Percentiles rank a stretch among this genome's conserved stretches.
Evolutionary conservation across 345 rosid genomes (phyloP).

Genomic region (Salix caprea): DNA sequence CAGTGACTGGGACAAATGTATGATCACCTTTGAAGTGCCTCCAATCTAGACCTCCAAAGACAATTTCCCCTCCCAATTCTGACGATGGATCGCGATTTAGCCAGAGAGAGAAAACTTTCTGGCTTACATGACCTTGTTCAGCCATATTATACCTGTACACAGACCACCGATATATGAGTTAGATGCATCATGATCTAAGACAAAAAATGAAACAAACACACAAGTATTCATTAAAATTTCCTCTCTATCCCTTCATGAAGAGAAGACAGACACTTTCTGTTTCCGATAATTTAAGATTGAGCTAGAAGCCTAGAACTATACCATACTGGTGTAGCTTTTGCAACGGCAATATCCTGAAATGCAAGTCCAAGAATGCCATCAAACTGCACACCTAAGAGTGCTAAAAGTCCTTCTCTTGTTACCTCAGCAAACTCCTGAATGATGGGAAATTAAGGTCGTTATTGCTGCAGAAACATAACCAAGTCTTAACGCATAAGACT

Average conservation of each 20-base stretch:
- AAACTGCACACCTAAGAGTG: slow-evolving; percentile 38
- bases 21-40: slow-evolving; percentile 53
- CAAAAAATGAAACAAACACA: neutral
- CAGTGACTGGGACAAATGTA: slow-evolving; percentile 39
- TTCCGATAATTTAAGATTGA: neutral
- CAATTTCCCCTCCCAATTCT: slow-evolving; percentile 40
- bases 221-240: neutral
- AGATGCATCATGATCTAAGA: neutral
- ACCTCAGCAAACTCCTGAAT: slow-evolving; percentile 54
- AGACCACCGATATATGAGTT: neutral
- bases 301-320: slow-evolving; percentile 11
- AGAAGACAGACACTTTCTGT: neutral
- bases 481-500: neutral
- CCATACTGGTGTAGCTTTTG: slow-evolving; percentile 49
- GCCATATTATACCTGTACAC: slow-evolving; percentile 48
- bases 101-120: slow-evolving; percentile 54
- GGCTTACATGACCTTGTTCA: slow-evolving; percentile 42
- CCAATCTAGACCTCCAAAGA: slow-evolving; percentile 55
- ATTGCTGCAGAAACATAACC: slow-evolving; percentile 1
- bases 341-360: slow-evolving; percentile 25
- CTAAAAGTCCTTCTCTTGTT: slow-evolving; percentile 39
- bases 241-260: neutral
- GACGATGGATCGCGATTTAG: slow-evolving; percentile 38
- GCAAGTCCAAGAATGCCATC: slow-evolving; percentile 43
- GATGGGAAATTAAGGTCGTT: neutral